Evolutionary conservation across 2,329 filamentous ascomycete species (phyloP), one percentile per base, ranked within the genome.

Genomic region (Hirsutella minnesotensis): DNA sequence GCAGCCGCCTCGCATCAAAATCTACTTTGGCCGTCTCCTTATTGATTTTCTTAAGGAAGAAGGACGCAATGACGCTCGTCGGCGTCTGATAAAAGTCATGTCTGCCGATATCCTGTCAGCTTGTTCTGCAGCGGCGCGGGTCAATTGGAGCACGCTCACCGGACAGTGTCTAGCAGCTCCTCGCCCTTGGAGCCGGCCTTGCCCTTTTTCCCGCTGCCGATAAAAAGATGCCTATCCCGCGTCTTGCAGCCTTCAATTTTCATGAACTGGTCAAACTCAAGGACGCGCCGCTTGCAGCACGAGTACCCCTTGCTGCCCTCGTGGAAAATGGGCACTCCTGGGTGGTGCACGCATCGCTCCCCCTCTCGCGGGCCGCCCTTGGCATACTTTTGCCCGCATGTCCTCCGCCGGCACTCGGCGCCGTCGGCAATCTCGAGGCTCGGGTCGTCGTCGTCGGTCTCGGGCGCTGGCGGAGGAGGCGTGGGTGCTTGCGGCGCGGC

Each of bases 181-280:
- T 94, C 86, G 1, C 73, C 76, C 5, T 61, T 57, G 33, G 57
- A 54, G 15, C 51, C 57, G 43, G 33, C 59, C 49, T 70, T 70
- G 29, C 72, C 68, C 63, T 86, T 86, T 53, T 75, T 77, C 51
- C 75, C 86, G 50, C 74, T 83, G 4, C 85, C 85, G 29, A 96
- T 73, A 56, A 95, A 98, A 51, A 95, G 64, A 68, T 98, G 92
- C 46, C 75, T 72, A 36, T 72, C 69, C 64, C 89, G 92, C 36
- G 83, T 88, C 60, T 79, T 80, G 66, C 92, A 98, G 1, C 92
- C 92, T 53, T 85, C 80, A 46, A 98, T 90, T 64, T 86, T 92
- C 81, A 98, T 81, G 65, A 98, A 98, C 63, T 96, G 83, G 61
- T 98, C 89, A 63, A 98, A 98, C 59, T 98, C 92, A 46, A 98